Percentiles rank a stretch among this genome's conserved stretches.
Evolutionary conservation across 345 rosid species (phyloP).

Genomic region (Brassica carinata): DNA sequence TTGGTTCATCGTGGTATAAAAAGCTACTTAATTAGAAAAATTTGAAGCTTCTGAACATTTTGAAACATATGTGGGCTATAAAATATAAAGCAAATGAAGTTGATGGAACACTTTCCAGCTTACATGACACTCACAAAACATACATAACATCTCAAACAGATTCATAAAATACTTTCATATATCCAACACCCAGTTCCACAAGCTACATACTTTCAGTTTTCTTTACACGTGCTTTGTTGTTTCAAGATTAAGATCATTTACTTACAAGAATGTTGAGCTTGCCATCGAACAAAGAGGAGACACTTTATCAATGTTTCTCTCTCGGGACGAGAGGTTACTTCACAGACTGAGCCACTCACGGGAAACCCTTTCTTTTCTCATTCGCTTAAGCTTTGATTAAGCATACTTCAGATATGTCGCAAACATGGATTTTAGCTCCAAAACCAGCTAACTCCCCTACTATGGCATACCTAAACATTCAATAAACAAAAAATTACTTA

Average conservation of each 20-base stretch:
- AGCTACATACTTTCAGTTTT: background rate
- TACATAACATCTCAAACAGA: too few species aligned
- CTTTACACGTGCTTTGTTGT: background rate
- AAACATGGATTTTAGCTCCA: background rate
- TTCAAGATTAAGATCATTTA: too few species aligned
- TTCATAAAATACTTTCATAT: too few species aligned
- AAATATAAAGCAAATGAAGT: too few species aligned
- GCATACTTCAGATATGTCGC: background rate
- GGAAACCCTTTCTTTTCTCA: background rate
- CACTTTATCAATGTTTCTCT: background rate
- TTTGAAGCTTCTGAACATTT: too few species aligned
- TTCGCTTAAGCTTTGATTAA: background rate
- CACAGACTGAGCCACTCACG: background rate
- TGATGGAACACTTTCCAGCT: too few species aligned
- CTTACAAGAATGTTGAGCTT: background rate
- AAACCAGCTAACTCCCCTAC: background rate
- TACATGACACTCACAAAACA: too few species aligned
- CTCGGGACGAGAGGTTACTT: background rate
- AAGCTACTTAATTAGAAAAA: too few species aligned
- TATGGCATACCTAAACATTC: slow-evolving; percentile 2
- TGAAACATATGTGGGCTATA: background rate
- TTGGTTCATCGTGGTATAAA: too few species aligned
- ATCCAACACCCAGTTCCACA: too few species aligned
- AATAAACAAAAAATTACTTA: background rate
- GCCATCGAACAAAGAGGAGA: background rate